Base-by-base conservation (phyloP, 2,329 filamentous ascomycete genomes). In the Arthrinium phaeospermum region DNA sequence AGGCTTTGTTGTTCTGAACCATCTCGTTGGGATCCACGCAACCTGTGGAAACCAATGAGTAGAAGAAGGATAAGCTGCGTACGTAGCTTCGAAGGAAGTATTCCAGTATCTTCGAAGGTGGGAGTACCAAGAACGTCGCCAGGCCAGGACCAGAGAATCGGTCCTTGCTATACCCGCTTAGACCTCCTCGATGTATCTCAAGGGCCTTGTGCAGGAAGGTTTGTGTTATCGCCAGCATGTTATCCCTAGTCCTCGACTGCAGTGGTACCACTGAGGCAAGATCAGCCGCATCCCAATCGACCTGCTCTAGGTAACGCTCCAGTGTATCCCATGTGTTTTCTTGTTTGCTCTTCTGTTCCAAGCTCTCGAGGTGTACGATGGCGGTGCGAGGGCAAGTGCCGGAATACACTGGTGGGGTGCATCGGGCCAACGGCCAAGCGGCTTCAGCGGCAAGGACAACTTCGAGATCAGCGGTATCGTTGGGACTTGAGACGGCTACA, bases 201-300 rank as follows among this genome's bases (percentile, higher is more conserved):
- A 93, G 85, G 1, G 92, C 92, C 77, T 92, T 93, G 81, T 92
- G 90, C 12, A 93, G 82, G 78, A 93, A 93, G 57, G 86, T 89
- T 79, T 93, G 91, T 0, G 91, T 92, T 74, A 93, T 92, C 68
- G 91, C 91, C n/a, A 93, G 86, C 76, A 93, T 88, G 78, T 90
- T 91, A 79, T 94, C 92, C 45, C 91, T 86, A 2, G 91, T 91
- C 64, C 86, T 79, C 4, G 83, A 77, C 3, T 79, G 83, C 69
- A 88, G 81, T 4, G 86, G 83, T 6, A 86, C 81, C 2, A 88
- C 85, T 3, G 82, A 82, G 4, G 83, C 79, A 46, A 82, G 74
- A 73, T 84, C 82, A 24, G 79, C 72, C 2, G 80, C 76, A 68
- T 83, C 79, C 80, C 80, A 81, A 51, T 83, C 79, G 16, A 80